phyloP scores from a whole-genome alignment of 73 alveolate species.

The Tetrahymena malaccensis region DNA sequence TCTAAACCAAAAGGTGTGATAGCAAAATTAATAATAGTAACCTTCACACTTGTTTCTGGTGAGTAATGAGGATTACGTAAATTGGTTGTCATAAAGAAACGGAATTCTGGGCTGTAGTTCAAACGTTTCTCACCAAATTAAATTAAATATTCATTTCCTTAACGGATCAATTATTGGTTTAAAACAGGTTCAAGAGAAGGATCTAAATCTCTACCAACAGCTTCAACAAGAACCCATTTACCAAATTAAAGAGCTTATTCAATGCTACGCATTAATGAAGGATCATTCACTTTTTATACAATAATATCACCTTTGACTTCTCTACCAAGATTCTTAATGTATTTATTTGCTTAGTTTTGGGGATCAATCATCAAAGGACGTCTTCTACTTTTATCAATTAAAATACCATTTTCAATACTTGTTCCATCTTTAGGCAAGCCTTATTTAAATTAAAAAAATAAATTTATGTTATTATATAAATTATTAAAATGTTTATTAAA shows the following conservation, averaged over 20 bases:
- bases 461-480: too few species aligned
- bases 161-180: conserved; percentile 65
- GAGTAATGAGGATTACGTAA: conserved; percentile 96
- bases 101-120: conserved; percentile 79
- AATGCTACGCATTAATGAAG: conserved; percentile 46
- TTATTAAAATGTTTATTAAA: too few species aligned
- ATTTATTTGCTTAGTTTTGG: conserved; percentile 96
- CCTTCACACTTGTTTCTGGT: conserved; percentile 97
- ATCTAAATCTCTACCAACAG: conserved; percentile 79
- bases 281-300: conserved; percentile 47
- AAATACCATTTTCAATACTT: conserved; percentile 94
- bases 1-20: conserved; percentile 99
- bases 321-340: conserved; percentile 97
- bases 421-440: conserved; percentile 94
- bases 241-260: conserved; percentile 78
- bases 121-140: conserved; percentile 83
- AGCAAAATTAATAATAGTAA: conserved; percentile 97
- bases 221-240: conserved; percentile 86
- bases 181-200: conserved; percentile 86
- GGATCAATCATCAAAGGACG: conserved; percentile 99
- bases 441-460: background rate
- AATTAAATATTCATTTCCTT: conserved; percentile 68
- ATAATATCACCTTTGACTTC: conserved; percentile 68
- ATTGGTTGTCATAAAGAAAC: conserved; percentile 96
- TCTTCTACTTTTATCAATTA: conserved; percentile 92